Evolutionary conservation across 2,329 filamentous ascomycete species (phyloP).

Genomic region (Verticillium nubilum): DNA sequence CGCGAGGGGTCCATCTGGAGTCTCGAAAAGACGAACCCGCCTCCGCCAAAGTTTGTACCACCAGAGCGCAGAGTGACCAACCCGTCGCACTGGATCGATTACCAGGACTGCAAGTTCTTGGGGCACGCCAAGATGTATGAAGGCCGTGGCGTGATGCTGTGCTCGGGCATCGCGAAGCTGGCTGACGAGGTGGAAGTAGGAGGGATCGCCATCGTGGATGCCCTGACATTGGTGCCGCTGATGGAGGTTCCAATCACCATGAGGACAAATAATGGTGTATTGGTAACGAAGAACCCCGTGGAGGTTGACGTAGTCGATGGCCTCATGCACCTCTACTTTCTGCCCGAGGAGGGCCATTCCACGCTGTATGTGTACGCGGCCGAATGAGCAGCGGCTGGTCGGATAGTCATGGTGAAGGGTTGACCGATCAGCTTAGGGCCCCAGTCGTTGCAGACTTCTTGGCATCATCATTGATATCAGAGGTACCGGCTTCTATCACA

Average conservation of each 20-base stretch:
- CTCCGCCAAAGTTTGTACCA: conserved; percentile 14
- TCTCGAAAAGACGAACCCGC: conserved; percentile 10
- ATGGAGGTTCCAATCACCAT: conserved; percentile 39
- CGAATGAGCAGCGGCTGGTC: background rate
- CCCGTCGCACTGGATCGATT: conserved; percentile 39
- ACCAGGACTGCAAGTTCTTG: conserved; percentile 47
- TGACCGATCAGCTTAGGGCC: background rate
- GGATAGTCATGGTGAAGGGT: too few relatives aligned
- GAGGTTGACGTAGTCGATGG: conserved; percentile 38
- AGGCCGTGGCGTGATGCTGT: conserved; percentile 38
- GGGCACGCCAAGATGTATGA: conserved; percentile 30
- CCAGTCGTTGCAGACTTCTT: background rate
- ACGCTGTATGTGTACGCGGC: conserved; percentile 43
- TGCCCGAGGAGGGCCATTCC: conserved; percentile 40
- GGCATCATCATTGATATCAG: background rate
- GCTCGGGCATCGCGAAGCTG: conserved; percentile 36
- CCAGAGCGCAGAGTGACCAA: conserved; percentile 23
- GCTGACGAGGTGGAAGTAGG: conserved; percentile 26
- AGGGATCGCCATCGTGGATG: conserved; percentile 41
- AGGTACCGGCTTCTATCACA: background rate
- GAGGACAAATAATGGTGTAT: conserved; percentile 26
- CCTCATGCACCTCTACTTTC: conserved; percentile 37
- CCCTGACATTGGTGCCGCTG: conserved; percentile 36
- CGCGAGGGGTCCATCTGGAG: conserved; percentile 32
- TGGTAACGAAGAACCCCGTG: conserved; percentile 43